Base-by-base conservation (phyloP, 768 basidiomycete species). In the Chiua virens region DNA sequence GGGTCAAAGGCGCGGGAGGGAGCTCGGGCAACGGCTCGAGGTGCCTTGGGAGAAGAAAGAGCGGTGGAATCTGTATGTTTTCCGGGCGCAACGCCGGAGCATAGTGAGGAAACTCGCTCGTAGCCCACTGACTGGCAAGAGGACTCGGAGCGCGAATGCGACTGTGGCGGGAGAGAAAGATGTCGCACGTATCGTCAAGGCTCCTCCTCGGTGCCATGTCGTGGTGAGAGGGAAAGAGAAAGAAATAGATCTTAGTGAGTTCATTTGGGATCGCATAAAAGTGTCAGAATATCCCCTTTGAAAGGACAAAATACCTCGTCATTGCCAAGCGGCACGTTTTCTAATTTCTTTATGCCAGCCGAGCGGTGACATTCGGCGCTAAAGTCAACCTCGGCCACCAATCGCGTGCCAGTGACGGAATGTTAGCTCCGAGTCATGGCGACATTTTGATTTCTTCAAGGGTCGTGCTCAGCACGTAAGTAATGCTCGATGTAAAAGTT, bases 171-270 rank as follows among this genome's bases (percentile, higher is more conserved):
- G 67, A 65, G 30, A 69, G 47, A 41, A 67, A 65, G 9, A 69
- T 32, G 46, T 55, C 47, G 56, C 69, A 69, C 1, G 63, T 56
- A 45, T 69, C 67, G 45, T 67, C 69, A 46, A 69, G 65, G 49
- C 69, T 71, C 40, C 39, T 52, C 40, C 49, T 60, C 48, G 54
- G 56, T 52, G 20, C 50, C 67, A 69, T 71, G 53, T 58, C 14
- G 51, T 45, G 54, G 62, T 57, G 32, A 48, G 44, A 55, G 43
- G 53, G 56, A 61, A 51, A 56, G 45, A 17, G 30, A 41, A 46
- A 46, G 41, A 47, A 15, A 34, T 1, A 4, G 23, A 35, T 5
- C 4, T 4, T 8, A 17, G 30, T 28, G 28, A 28, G 6, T 30
- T 30, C 30, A 30, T 30, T 30, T 7, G 34, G 15, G 34, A 34